Evolutionary conservation across 2,329 filamentous ascomycete genomes (phyloP).

Genomic region (Penicillium sclerotigenum): DNA sequence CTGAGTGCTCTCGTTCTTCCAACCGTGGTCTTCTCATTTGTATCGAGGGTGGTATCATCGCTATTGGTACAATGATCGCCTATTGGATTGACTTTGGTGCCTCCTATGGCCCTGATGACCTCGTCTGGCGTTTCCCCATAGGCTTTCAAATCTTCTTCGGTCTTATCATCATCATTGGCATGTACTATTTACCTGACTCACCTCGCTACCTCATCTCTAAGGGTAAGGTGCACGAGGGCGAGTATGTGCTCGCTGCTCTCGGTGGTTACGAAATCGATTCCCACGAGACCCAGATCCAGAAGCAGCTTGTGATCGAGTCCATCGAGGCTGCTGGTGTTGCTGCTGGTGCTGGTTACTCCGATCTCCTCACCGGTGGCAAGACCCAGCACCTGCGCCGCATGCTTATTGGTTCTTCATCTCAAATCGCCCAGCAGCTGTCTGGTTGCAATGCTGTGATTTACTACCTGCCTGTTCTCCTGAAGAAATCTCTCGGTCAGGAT

Average conservation of each 20-base stretch:
- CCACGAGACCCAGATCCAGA: constrained; percentile 57
- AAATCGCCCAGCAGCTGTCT: constrained; percentile 49
- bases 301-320: constrained; percentile 67
- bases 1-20: constrained; percentile 53
- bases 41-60: constrained; percentile 54
- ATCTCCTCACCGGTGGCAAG: constrained; percentile 38
- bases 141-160: constrained; percentile 54
- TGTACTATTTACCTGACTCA: constrained; percentile 46
- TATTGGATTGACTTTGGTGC: constrained; percentile 54
- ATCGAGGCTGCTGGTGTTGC: constrained; percentile 61
- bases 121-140: constrained; percentile 53
- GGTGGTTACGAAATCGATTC: constrained; percentile 50
- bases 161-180: constrained; percentile 43
- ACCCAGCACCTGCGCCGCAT: constrained; percentile 42
- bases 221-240: constrained; percentile 47
- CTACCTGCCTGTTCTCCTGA: constrained; percentile 49
- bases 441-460: constrained; percentile 53
- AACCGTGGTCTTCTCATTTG: constrained; percentile 62
- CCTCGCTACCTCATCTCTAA: constrained; percentile 47
- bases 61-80: constrained; percentile 51
- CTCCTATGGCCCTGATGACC: constrained; percentile 33
- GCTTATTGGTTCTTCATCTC: constrained; percentile 40
- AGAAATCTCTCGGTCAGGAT: constrained; percentile 42
- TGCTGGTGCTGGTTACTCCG: constrained; percentile 48
- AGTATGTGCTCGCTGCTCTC: constrained; percentile 52